Base-by-base conservation (phyloP, 83 land plant genomes). In the Thuja plicata region DNA sequence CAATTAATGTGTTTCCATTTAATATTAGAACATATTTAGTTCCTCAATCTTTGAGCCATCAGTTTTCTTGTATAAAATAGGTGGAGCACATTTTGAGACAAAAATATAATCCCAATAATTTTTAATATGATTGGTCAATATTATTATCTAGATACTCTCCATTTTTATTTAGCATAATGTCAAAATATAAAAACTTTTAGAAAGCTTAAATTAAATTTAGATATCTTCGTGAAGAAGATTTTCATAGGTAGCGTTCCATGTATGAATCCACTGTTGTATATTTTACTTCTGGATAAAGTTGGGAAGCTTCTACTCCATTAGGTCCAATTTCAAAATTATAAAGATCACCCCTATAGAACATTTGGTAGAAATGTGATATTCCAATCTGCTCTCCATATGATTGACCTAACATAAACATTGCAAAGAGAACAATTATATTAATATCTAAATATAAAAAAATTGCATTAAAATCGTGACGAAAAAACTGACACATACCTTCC, bases 401-500 rank as follows among this genome's bases (percentile, higher is more conserved):
- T 38, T 57, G 13, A 2, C 16, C 40, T 88, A 41, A 40, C 40
- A 79, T 40, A 79, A 40, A 40, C 41, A 17, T 52, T 52, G 55
- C 12, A 40, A 40, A 40, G 8, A 79, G 11, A 40, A 11, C 19
- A 78, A 78, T 3, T 4, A 15, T 17, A 15, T 8, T 79, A 35
- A 79, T 1, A 40, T 40, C 15, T 79, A 4, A 21, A 79, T 15
- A 4, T 8, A 4, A 27, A 27, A 27, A 27, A 5, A 27, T 21
- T 24, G 10, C 3, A 4, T 1, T 27, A 27, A 52, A 52, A 1
- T 15, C 16, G 13, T 52, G 16, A 5, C 30, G 27, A 70, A 70
- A 12, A 16, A 79, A 40, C 55, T 24, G 24, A 19, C 17, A 19
- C 8, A 76, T 91, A 93, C 94, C 91, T 90, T 91, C 60, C 88